Evolutionary conservation across 2,329 filamentous ascomycete species (phyloP), one percentile per base, ranked within the genome.

Genomic region (Penicillium sp.): DNA sequence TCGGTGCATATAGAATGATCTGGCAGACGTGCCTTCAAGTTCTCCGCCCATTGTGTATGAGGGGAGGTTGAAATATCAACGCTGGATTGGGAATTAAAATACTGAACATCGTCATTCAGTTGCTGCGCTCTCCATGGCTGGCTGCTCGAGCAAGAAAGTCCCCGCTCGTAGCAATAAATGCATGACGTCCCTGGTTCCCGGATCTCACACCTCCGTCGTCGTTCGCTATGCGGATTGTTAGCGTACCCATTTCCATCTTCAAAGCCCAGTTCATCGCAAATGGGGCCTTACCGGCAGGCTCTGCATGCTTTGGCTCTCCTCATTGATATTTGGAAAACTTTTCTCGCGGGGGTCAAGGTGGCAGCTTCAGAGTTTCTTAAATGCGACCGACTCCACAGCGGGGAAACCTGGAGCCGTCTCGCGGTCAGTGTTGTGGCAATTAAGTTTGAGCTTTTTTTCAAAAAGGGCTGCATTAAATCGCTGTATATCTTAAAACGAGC

Each of bases 121-220:
- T 31, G 26, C 10, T 10, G 16, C 7, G 9, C 21, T 4, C 16
- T 36, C 39, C 45, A 42, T 13, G 37, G 13, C 10, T 26, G 16
- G 16, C 44, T 21, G 19, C 45, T 57, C 9, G 47, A 43, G 23
- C 56, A 61, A 19, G 29, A 5, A 21, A 59, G 14, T 3, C 43
- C 14, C 14, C 55, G 48, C 14, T 28, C 39, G n/a, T 47, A 37
- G 19, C 58, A 62, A 26, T 54, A 61, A 5, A 11, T 44, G 19
- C 60, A 61, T 18, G 58, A 14, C 5, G 10, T 42, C 5, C 60
- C 55, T 6, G 53, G 51, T 37, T 46, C 29, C 19, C 48, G 48
- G 21, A 48, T 51, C 21, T 61, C 53, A 28, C 59, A 60, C 48
- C 44, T 55, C 34, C 56, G 54, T 4, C 54, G 56, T 34, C 58